Evolutionary conservation across 139 green algal genomes (phyloP), one percentile per base, ranked within the genome.

Genomic region (Ettlia oleoabundans): DNA sequence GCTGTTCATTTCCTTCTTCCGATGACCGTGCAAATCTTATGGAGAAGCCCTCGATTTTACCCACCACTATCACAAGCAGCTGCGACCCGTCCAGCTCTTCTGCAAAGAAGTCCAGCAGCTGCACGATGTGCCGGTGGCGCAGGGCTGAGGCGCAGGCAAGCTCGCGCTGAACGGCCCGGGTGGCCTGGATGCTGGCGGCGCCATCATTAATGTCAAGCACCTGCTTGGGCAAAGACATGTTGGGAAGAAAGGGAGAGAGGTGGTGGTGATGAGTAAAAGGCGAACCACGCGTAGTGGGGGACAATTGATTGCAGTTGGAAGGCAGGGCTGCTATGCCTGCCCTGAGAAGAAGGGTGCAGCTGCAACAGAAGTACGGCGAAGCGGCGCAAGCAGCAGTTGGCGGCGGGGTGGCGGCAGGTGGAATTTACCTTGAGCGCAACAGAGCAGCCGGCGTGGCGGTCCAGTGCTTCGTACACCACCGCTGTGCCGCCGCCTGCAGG

Each of bases 61-160:
- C 55, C 67, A 75, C 67, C 67, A 87, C 83, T 42, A 87, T 83
- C 22, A 87, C 64, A 32, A 84, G 33, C 4, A 73, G 64, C n/a
- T 61, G 53, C 21, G 43, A 75, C 18, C 55, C 55, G 5, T 15
- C 18, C 21, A 65, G 18, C 18, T 15, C 21, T 5, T 87, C 66
- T 5, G 47, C 30, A 21, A 87, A 80, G 53, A 55, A 87, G 52
- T 84, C 83, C 18, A 87, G 3, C 51, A 87, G 76, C 47, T 75
- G 52, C 42, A 87, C 83, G 32, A 87, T 51, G 75, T 84, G 63
- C 21, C 64, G 22, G 83, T 84, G 42, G 58, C 83, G 76, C 19
- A 87, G 35, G 21, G 76, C 70, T 19, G 63, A 43, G 9, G 83
- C 75, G 52, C 83, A 87, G n/a, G 82, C 76, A 2, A 87, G 55